Percentiles rank a stretch among this genome's conserved stretches.
These are phyloP conservation scores for Aspergillus unguis DNA, from an alignment of 2,329 filamentous ascomycete species.

Conservation along the genomic window DNA sequence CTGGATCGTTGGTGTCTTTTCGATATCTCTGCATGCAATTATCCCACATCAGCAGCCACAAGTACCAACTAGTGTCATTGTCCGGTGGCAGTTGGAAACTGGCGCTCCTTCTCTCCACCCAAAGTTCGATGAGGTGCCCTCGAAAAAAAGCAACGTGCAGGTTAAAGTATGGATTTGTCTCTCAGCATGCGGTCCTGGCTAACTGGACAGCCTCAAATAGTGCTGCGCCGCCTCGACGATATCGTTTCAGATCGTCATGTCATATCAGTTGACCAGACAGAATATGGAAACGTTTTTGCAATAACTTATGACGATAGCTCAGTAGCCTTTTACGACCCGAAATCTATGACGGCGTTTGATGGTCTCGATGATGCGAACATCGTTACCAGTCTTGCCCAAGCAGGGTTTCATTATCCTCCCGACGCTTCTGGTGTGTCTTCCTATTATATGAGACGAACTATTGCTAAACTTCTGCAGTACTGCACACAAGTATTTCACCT, in stretches of 20 bases:
- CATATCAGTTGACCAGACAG: conserved; percentile 64
- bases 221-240: conserved; percentile 65
- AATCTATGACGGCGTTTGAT: conserved; percentile 66
- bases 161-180: conserved; percentile 27
- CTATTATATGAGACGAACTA: background rate
- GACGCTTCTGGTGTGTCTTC: conserved; percentile 57
- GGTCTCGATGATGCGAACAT: conserved; percentile 61
- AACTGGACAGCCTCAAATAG: conserved; percentile 42
- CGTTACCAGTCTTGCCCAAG: conserved; percentile 69
- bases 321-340: conserved; percentile 74
- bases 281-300: conserved; percentile 68
- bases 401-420: conserved; percentile 69
- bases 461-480: conserved; percentile 25
- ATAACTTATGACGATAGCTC: conserved; percentile 77
- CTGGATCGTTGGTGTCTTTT: conserved; percentile 70
- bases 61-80: conserved; percentile 69
- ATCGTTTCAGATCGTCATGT: conserved; percentile 67
- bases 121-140: conserved; percentile 72
- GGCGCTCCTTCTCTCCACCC: conserved; percentile 65
- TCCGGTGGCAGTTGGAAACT: conserved; percentile 75
- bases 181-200: background rate
- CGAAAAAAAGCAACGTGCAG: conserved; percentile 57
- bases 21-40: conserved; percentile 53
- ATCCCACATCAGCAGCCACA: conserved; percentile 57
- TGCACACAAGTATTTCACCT: conserved; percentile 43